Conservation (phyloP, 805 yeast genomes). For the Tetrapisispora namnaoensis region DNA sequence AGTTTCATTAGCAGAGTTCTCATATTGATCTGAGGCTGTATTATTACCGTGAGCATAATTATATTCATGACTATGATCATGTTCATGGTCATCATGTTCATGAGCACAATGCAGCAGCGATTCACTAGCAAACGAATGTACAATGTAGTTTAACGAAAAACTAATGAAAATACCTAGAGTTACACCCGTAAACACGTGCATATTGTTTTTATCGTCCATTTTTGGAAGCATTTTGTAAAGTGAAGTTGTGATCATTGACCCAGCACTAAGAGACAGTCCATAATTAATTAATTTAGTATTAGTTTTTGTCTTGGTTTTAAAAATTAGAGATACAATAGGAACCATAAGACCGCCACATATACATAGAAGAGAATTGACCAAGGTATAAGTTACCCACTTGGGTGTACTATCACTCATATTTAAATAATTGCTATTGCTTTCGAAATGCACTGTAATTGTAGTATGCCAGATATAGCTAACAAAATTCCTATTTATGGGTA, state of each 20-base stretch:
- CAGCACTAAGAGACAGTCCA: slow-evolving; percentile 69
- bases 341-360: slow-evolving; percentile 62
- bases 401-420: slow-evolving; percentile 11
- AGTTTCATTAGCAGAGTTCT: slow-evolving; percentile 1
- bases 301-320: slow-evolving; percentile 9
- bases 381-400: slow-evolving; percentile 31
- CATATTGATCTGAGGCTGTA: background rate
- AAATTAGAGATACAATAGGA: slow-evolving; percentile 18
- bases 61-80: slow-evolving; percentile 12
- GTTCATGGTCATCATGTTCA: slow-evolving; percentile 16
- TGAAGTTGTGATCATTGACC: slow-evolving; percentile 74
- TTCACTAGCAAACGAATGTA: slow-evolving; percentile 70
- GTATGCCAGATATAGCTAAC: too few relatives aligned
- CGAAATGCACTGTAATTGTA: too few relatives aligned
- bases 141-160: slow-evolving; percentile 46
- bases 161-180: slow-evolving; percentile 55
- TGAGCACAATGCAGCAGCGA: slow-evolving; percentile 83
- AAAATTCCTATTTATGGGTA: too few relatives aligned
- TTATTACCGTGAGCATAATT: background rate
- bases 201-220: slow-evolving; percentile 33
- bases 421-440: too few relatives aligned
- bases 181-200: slow-evolving; percentile 36
- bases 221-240: slow-evolving; percentile 71
- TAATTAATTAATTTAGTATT: slow-evolving; percentile 57
- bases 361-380: slow-evolving; percentile 61